Percentiles rank a stretch among this genome's conserved stretches.
Evolutionary conservation across 129 eudicot species (phyloP).

Genomic region (Flaveria bidentis): DNA sequence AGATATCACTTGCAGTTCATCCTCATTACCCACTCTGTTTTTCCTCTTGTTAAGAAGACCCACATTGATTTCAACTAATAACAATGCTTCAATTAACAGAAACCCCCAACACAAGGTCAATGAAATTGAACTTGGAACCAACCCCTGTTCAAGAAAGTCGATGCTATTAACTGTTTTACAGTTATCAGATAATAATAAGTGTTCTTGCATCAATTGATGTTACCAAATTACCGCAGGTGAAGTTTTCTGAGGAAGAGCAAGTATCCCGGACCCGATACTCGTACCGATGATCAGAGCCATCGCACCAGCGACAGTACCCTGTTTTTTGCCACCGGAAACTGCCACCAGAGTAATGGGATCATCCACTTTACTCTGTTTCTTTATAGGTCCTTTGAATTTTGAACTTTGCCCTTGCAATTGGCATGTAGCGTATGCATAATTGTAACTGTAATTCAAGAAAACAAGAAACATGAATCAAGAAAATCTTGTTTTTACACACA

Average conservation of each 20-base stretch:
- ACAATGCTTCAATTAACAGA: slow-evolving; percentile 73
- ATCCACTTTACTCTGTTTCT: slow-evolving; percentile 40
- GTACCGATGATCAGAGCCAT: slow-evolving; percentile 82
- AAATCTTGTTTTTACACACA: no score
- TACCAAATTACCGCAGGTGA: slow-evolving; percentile 62
- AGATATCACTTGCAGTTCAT: slow-evolving; percentile 68
- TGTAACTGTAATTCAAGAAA: slow-evolving; percentile 25
- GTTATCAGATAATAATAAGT: background rate
- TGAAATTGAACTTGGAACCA: slow-evolving; percentile 73
- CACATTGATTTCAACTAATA: slow-evolving; percentile 78
- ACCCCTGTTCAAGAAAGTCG: slow-evolving; percentile 52
- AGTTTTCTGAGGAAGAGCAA: slow-evolving; percentile 81
- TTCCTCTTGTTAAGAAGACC: slow-evolving; percentile 57
- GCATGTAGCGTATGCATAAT: slow-evolving; percentile 30
- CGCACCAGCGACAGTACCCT: slow-evolving; percentile 75
- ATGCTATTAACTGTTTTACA: background rate
- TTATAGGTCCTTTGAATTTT: slow-evolving; percentile 28
- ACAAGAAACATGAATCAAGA: slow-evolving; percentile 22
- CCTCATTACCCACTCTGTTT: slow-evolving; percentile 28
- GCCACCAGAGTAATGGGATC: slow-evolving; percentile 25
- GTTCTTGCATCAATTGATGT: background rate
- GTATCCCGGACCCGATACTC: slow-evolving; percentile 86
- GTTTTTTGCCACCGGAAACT: slow-evolving; percentile 34
- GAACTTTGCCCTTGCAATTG: slow-evolving; percentile 33
- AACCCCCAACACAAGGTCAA: slow-evolving; percentile 88